A percentile compares a stretch with the other conserved stretches of the same genome.
phyloP scores from a whole-genome alignment of 1,139 yeast species.

The Magnusiomyces tetraspermus region DNA sequence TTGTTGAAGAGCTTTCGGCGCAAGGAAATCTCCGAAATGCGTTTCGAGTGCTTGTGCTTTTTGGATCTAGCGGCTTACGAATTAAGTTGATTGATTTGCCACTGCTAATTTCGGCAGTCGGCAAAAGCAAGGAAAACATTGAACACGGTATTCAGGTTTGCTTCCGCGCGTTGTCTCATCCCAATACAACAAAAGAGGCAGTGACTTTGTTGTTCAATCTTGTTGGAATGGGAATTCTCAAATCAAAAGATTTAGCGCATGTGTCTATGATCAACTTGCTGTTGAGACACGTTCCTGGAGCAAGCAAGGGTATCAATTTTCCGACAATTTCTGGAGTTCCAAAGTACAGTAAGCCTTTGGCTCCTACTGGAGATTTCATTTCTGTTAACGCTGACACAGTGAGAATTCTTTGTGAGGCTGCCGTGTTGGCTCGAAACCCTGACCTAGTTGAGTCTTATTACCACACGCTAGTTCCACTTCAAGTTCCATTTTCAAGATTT shows the following conservation, averaged over 20 bases:
- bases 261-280: background rate
- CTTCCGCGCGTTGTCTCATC: background rate
- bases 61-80: constrained; percentile 7
- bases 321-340: too few relatives aligned
- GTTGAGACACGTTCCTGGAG: background rate
- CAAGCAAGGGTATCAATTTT: background rate
- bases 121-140: background rate
- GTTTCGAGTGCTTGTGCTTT: constrained; percentile 2
- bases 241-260: background rate
- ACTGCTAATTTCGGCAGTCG: background rate
- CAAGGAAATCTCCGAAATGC: constrained; percentile 2
- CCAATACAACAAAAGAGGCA: background rate
- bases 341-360: background rate
- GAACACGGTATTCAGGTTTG: background rate
- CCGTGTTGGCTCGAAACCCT: background rate
- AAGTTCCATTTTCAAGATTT: background rate
- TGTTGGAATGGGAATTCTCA: background rate
- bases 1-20: constrained; percentile 6
- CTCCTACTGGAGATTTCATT: background rate
- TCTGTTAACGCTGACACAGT: constrained; percentile 1
- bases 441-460: background rate
- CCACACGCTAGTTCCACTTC: background rate
- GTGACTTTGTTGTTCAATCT: background rate
- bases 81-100: constrained; percentile 8
- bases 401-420: background rate